These are phyloP conservation scores for Rhodocollybia butyracea DNA, from an alignment of 768 basidiomycete species.

Conservation along the genomic window DNA sequence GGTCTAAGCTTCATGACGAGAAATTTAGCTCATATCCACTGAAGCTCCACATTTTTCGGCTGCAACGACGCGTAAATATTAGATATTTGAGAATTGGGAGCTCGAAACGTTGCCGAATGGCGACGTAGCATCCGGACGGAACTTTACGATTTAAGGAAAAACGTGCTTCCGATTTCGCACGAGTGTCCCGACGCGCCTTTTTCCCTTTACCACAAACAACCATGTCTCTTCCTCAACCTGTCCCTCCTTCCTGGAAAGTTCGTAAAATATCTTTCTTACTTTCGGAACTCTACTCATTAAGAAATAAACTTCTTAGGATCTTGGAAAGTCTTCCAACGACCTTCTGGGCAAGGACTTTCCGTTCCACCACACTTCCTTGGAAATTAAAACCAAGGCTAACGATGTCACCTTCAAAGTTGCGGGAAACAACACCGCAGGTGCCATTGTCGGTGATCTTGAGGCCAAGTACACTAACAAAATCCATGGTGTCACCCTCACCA, in stretches of 20 bases:
- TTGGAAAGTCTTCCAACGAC: slow-evolving; percentile 97
- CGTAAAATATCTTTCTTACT: slow-evolving; percentile 12
- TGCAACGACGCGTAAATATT: not conserved
- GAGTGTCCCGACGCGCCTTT: not conserved
- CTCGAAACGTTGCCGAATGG: not conserved
- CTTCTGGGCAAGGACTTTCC: slow-evolving; percentile 90
- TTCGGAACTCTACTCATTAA: not conserved
- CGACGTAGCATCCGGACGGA: not conserved
- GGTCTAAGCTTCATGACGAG: no score
- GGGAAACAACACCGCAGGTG: slow-evolving; percentile 61
- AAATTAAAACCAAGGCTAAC: slow-evolving; percentile 88
- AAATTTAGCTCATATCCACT: no score
- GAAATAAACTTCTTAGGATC: slow-evolving; percentile 53
- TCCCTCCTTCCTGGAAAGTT: slow-evolving; percentile 97
- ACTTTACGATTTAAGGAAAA: not conserved
- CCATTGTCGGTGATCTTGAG: slow-evolving; percentile 90
- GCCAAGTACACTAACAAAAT: slow-evolving; percentile 89
- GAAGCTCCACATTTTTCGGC: no score
- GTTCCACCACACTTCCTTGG: slow-evolving; percentile 67
- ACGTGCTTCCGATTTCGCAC: slow-evolving; percentile 4
- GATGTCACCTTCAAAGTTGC: slow-evolving; percentile 92
- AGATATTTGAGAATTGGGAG: no score
- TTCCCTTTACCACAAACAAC: slow-evolving; percentile 26
- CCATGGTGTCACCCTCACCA: slow-evolving; percentile 92
- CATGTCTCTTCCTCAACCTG: slow-evolving; percentile 94